phyloP scores from a whole-genome alignment of 1,139 yeast genomes.

The Yamadazyma oceani region DNA sequence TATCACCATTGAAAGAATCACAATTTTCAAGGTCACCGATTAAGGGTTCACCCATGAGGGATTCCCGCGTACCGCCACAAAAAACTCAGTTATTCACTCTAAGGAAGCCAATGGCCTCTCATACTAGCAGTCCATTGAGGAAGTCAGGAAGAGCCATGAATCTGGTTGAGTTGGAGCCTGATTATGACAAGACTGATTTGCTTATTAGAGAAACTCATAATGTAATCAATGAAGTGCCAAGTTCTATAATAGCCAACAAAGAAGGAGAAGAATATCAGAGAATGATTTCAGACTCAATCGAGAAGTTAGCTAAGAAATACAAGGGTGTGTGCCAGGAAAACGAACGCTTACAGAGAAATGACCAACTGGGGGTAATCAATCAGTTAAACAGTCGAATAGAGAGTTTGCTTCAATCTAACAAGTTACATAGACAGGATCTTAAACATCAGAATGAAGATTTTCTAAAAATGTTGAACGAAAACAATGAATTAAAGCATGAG shows the following conservation, averaged over 20 bases:
- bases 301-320: slow-evolving; percentile 14
- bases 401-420: slow-evolving; percentile 24
- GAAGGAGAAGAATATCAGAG: slow-evolving; percentile 25
- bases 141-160: not conserved
- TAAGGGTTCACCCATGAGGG: slow-evolving; percentile 5
- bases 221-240: slow-evolving; percentile 25
- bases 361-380: slow-evolving; percentile 7
- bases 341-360: slow-evolving; percentile 4
- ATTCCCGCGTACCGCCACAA: not conserved
- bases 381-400: slow-evolving; percentile 20
- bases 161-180: slow-evolving; percentile 5
- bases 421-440: slow-evolving; percentile 19
- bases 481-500: slow-evolving; percentile 23
- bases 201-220: slow-evolving; percentile 32
- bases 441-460: slow-evolving; percentile 18
- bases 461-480: slow-evolving; percentile 17
- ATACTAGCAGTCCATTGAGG: not conserved
- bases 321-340: slow-evolving; percentile 11
- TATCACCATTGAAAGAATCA: not conserved
- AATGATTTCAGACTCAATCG: slow-evolving; percentile 20
- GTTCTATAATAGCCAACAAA: slow-evolving; percentile 20
- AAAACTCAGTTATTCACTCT: not conserved
- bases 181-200: slow-evolving; percentile 24
- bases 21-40: slow-evolving; percentile 8
- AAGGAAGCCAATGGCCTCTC: slow-evolving; percentile 7